These are phyloP conservation scores for Venturia aucupariae DNA, from an alignment of 2,329 filamentous ascomycete genomes.

Conservation along the genomic window DNA sequence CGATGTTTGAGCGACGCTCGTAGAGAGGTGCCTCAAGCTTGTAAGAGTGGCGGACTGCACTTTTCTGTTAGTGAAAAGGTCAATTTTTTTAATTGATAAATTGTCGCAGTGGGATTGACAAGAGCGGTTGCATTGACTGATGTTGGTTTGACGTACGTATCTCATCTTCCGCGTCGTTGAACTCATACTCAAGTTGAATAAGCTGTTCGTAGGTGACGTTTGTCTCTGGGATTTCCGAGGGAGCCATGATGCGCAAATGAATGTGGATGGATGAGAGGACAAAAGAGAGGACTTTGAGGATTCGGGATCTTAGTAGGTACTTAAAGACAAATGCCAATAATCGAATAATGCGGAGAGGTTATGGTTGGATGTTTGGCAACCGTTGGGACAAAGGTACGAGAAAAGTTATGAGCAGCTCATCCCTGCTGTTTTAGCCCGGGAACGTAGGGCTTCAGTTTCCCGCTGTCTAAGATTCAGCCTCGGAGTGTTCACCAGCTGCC, in stretches of 20 bases:
- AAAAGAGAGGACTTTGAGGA: not conserved
- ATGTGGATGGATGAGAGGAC: not conserved
- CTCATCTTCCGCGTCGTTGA: slow-evolving; percentile 73
- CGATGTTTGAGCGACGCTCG: slow-evolving; percentile 60
- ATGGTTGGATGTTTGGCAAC: not conserved
- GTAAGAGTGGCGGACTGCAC: slow-evolving; percentile 62
- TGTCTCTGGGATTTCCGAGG: slow-evolving; percentile 16
- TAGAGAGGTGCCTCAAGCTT: slow-evolving; percentile 62
- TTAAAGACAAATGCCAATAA: not conserved
- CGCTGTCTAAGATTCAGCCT: not conserved
- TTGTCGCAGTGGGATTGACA: not conserved
- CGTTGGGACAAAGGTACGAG: not conserved
- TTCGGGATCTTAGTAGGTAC: not conserved
- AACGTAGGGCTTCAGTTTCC: not conserved
- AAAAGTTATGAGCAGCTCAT: slow-evolving; percentile 6
- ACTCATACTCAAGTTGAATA: slow-evolving; percentile 69
- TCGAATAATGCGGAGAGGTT: not conserved
- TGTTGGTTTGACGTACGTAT: slow-evolving; percentile 52
- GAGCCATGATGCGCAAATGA: slow-evolving; percentile 8
- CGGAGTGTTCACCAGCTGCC: not conserved
- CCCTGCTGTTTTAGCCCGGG: not conserved
- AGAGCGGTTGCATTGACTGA: not conserved
- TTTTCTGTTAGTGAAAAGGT: not conserved
- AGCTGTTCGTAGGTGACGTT: slow-evolving; percentile 64
- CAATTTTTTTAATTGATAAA: not conserved